Evolutionary conservation across 164 flowering plant species (phyloP).

Genomic region (Houttuynia cordata): DNA sequence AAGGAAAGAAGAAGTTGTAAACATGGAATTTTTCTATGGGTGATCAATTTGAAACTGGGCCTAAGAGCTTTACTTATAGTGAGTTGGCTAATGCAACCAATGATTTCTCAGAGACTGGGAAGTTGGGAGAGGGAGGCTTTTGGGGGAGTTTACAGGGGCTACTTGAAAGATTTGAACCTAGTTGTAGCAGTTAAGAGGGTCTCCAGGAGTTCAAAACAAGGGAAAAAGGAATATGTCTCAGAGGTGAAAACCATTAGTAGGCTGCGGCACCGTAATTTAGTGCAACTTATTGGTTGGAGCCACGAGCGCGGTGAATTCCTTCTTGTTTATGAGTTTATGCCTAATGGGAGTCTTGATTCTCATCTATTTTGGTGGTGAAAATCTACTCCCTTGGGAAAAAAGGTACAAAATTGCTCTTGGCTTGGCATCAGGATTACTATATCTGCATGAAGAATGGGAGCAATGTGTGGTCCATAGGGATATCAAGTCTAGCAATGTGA

Average conservation of each 20-base stretch:
- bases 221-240: slow-evolving; percentile 32
- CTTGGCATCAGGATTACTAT: slow-evolving; percentile 32
- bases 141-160: slow-evolving; percentile 33
- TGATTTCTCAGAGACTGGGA: slow-evolving; percentile 15
- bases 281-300: slow-evolving; percentile 44
- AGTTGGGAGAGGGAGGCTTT: slow-evolving; percentile 26
- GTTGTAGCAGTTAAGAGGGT: slow-evolving; percentile 30
- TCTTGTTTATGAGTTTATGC: slow-evolving; percentile 45
- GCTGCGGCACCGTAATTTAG: slow-evolving; percentile 37
- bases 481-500: slow-evolving; percentile 39
- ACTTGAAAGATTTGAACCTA: slow-evolving; percentile 9
- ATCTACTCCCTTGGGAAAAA: slow-evolving; percentile 16
- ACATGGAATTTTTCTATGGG: slow-evolving; percentile 9
- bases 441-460: slow-evolving; percentile 49
- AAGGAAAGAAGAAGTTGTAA: neutral
- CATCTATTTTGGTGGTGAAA: slow-evolving; percentile 24
- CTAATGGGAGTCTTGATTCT: slow-evolving; percentile 36
- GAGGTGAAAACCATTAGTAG: slow-evolving; percentile 41
- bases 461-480: slow-evolving; percentile 47
- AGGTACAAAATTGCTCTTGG: slow-evolving; percentile 35
- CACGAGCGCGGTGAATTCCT: slow-evolving; percentile 35
- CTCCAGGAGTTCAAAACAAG: slow-evolving; percentile 31
- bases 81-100: slow-evolving; percentile 19
- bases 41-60: slow-evolving; percentile 29
- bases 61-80: slow-evolving; percentile 14